These are phyloP conservation scores for Flaveria brownii DNA, from an alignment of 129 eudicot genomes.

Conservation along the genomic window DNA sequence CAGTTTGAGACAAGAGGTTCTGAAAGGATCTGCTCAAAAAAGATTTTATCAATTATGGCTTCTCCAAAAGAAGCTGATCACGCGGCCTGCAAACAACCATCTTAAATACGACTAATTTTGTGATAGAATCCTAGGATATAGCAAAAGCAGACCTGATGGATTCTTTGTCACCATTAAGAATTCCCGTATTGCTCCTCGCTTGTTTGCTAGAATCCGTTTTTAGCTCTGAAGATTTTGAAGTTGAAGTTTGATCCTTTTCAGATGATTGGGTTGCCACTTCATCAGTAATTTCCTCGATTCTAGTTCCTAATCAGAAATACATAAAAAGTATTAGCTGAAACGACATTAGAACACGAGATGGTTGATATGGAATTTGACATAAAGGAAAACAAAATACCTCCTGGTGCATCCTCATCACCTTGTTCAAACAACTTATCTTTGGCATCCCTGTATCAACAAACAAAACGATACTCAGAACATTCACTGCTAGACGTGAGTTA, in stretches of 20 bases:
- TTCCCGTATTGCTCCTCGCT: conserved; percentile 32
- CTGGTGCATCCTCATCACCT: conserved; percentile 50
- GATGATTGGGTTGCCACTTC: conserved; percentile 47
- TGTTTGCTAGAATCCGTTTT: conserved; percentile 41
- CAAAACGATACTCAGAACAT: neutral
- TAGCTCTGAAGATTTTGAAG: conserved; percentile 35
- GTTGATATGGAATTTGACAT: conserved; percentile 18
- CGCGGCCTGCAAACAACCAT: neutral
- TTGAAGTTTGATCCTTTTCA: conserved; percentile 40
- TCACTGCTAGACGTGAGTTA: neutral
- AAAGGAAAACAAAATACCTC: conserved; percentile 46
- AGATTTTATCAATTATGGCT: conserved; percentile 8
- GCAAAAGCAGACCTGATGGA: conserved; percentile 57
- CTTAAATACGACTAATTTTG: neutral
- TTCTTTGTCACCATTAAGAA: conserved; percentile 72
- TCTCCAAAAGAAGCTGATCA: neutral
- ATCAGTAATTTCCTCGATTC: conserved; percentile 90
- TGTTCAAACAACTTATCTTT: conserved; percentile 49
- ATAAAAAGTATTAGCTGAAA: conserved; percentile 10
- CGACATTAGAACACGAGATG: neutral
- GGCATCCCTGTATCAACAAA: conserved; percentile 52
- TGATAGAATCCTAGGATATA: neutral
- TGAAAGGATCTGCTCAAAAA: conserved; percentile 64
- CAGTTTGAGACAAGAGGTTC: conserved; percentile 68
- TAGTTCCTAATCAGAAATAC: conserved; percentile 48